phyloP scores from a whole-genome alignment of 1,284 basidiomycete species.

The Rhizoctonia solani region DNA sequence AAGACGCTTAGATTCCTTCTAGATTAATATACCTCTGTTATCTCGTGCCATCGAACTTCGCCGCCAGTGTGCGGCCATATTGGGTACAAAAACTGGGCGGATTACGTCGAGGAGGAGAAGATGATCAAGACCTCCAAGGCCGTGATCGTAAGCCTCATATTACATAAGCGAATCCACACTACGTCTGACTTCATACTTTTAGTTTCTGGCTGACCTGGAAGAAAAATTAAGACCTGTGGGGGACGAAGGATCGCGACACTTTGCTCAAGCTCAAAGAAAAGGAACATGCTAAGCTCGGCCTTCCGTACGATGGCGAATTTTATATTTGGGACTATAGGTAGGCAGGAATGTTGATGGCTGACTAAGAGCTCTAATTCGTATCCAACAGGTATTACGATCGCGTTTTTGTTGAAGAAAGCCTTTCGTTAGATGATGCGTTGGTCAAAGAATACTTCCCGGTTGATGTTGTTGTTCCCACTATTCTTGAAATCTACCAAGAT shows the following conservation, averaged over 20 bases:
- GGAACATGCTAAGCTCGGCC: slow-evolving; percentile 61
- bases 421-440: slow-evolving; percentile 70
- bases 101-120: slow-evolving; percentile 78
- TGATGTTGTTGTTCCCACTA: slow-evolving; percentile 73
- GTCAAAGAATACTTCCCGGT: slow-evolving; percentile 89
- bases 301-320: slow-evolving; percentile 69
- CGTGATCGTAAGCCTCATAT: slow-evolving; percentile 47
- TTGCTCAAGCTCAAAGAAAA: slow-evolving; percentile 73
- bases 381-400: slow-evolving; percentile 66
- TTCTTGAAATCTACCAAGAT: slow-evolving; percentile 79
- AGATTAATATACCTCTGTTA: slow-evolving; percentile 69
- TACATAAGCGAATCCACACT: not conserved
- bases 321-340: slow-evolving; percentile 68
- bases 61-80: slow-evolving; percentile 67
- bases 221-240: slow-evolving; percentile 73
- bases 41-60: slow-evolving; percentile 68
- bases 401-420: slow-evolving; percentile 65
- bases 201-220: slow-evolving; percentile 76
- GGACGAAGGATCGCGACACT: slow-evolving; percentile 62
- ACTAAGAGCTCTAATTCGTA: slow-evolving; percentile 20
- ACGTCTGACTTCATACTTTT: not conserved
- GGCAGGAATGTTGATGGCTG: too few species aligned
- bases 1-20: slow-evolving; percentile 79
- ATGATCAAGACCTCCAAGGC: slow-evolving; percentile 75
- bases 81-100: slow-evolving; percentile 79